Conservation (phyloP, 2,329 filamentous ascomycete genomes). For the Bipolaris zeicola region DNA sequence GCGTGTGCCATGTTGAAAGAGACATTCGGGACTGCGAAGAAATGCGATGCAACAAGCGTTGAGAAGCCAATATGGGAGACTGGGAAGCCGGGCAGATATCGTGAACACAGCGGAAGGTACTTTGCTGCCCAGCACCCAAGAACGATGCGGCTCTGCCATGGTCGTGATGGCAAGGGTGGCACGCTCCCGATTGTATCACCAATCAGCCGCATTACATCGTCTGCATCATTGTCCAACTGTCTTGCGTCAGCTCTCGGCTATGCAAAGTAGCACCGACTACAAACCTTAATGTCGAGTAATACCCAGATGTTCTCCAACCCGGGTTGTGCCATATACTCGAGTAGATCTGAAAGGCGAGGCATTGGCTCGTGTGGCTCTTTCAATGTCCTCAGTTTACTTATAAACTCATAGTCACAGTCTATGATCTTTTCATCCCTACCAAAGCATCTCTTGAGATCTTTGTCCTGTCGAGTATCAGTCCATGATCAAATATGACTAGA, state of each 20-base stretch:
- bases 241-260: conserved; percentile 8
- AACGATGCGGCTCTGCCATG: conserved; percentile 76
- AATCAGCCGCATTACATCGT: conserved; percentile 72
- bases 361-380: conserved; percentile 71
- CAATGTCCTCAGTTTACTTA: conserved; percentile 71
- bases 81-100: conserved; percentile 66
- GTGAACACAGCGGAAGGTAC: conserved; percentile 68
- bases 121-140: conserved; percentile 83
- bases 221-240: conserved; percentile 71
- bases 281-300: conserved; percentile 85
- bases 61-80: conserved; percentile 73
- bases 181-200: conserved; percentile 65
- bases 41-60: conserved; percentile 70
- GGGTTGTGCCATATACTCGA: conserved; percentile 71
- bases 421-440: conserved; percentile 73
- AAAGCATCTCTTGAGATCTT: conserved; percentile 79
- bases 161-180: conserved; percentile 48
- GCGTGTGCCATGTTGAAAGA: conserved; percentile 79
- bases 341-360: conserved; percentile 74
- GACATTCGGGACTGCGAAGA: conserved; percentile 70
- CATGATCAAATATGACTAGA: background rate
- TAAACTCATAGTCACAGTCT: conserved; percentile 76
- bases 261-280: conserved; percentile 1
- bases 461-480: conserved; percentile 61
- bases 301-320: conserved; percentile 75